Percentiles rank a stretch among this genome's conserved stretches.
Evolutionary conservation across 1,284 basidiomycete species (phyloP).

Genomic region (Agroathelia rolfsii): DNA sequence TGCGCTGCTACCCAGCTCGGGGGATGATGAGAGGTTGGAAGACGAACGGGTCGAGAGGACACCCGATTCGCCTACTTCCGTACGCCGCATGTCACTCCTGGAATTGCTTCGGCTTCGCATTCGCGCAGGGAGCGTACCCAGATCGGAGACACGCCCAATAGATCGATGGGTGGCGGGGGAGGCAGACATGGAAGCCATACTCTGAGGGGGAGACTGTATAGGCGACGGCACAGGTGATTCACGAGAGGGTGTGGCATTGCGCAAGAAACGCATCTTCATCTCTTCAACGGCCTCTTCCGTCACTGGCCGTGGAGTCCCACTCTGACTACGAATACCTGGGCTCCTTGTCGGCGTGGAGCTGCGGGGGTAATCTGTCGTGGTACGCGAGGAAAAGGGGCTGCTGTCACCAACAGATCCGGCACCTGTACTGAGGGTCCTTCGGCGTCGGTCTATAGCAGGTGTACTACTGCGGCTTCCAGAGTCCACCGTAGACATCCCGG

Average conservation of each 20-base stretch:
- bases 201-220: conserved; percentile 13
- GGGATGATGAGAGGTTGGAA: background rate
- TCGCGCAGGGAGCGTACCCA: too few relatives aligned
- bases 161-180: too few relatives aligned
- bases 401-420: too few relatives aligned
- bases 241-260: conserved; percentile 21
- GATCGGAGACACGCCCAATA: too few relatives aligned
- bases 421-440: too few relatives aligned
- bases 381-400: too few relatives aligned
- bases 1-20: background rate
- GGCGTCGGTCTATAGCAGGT: conserved; percentile 22
- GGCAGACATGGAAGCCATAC: too few relatives aligned
- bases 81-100: too few relatives aligned
- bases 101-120: too few relatives aligned
- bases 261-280: conserved; percentile 53
- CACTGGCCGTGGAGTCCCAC: conserved; percentile 21
- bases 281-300: conserved; percentile 48
- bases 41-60: background rate
- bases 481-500: conserved; percentile 15
- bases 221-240: conserved; percentile 12
- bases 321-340: conserved; percentile 11
- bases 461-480: conserved; percentile 16
- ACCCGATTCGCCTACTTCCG: too few relatives aligned
- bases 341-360: background rate
- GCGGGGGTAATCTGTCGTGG: background rate